Evolutionary conservation across 2,329 filamentous ascomycete species (phyloP), one percentile per base, ranked within the genome.

Genomic region (Penicillium frequentans): DNA sequence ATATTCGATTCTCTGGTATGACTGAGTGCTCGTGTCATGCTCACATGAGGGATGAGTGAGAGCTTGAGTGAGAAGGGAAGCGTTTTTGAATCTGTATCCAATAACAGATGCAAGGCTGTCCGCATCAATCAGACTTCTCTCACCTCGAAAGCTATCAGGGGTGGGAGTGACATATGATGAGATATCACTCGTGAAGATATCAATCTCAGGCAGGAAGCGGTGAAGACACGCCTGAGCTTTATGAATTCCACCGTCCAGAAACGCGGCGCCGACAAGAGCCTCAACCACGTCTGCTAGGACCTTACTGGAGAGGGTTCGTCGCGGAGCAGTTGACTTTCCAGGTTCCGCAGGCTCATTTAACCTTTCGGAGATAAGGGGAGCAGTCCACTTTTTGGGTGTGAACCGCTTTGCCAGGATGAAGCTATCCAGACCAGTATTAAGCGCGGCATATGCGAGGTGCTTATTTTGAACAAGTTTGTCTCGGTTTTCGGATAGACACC

Each of bases 241-340:
- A 0, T 76, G 48, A 14, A 90, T 76, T 0, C 89, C 89, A 1
- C 90, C 89, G 52, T 90, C 84, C 1, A 89, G 59, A 64, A 84
- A 92, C 0, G 89, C 84, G 1, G 87, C 90, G 1, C 91, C 93
- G 21, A 97, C 88, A 0, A 97, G 78, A 0, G 93, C 85, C 70
- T 98, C 93, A 0, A 96, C 83, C 0, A 97, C 87, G 66, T 98
- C 93, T 3, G 93, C 93, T 8, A 97, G 82, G 0, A 85, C 85
- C 70, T 98, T 98, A 1, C 86, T 89, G 0, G 90, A 89, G 31
- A 92, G 69, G 14, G 70, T 67, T 6, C 80, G 74, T 46, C 73
- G 64, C 1, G 33, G 13, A 13, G 27, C 27, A 11, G 9, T 29
- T 29, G 27, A 29, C 7, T 26, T 26, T 26, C 26, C 26, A 26